A percentile compares a stretch with the other conserved stretches of the same genome.
Conservation (phyloP, 164 flowering plant genomes). For the Amborella trichopoda region DNA sequence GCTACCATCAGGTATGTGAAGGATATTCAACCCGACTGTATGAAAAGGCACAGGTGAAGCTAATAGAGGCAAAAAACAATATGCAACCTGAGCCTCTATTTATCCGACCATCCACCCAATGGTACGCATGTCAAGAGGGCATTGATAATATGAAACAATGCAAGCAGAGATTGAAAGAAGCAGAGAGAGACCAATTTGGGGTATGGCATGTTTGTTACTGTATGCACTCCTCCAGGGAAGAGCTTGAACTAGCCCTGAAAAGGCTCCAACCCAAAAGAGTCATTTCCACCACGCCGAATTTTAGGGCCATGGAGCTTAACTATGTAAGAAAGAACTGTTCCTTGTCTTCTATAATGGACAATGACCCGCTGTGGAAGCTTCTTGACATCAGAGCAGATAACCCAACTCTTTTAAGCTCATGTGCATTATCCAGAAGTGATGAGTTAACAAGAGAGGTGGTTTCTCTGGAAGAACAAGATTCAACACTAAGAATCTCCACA, state of each 20-base stretch:
- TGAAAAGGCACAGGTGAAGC: conserved; percentile 51
- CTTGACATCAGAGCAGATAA: conserved; percentile 30
- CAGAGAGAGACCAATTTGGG: conserved; percentile 57
- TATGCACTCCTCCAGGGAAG: conserved; percentile 77
- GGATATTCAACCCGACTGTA: conserved; percentile 53
- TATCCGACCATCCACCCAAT: conserved; percentile 79
- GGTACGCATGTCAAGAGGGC: conserved; percentile 59
- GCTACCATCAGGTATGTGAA: conserved; percentile 34
- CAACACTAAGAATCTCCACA: no score
- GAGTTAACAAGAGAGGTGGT: no score
- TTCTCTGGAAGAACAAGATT: no score
- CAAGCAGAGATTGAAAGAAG: conserved; percentile 29
- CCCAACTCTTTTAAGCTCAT: conserved; percentile 3
- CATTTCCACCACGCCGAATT: conserved; percentile 66
- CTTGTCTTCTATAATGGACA: conserved; percentile 14
- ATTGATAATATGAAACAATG: conserved; percentile 17
- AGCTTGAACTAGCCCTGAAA: conserved; percentile 74
- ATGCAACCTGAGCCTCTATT: conserved; percentile 64
- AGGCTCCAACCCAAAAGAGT: conserved; percentile 72
- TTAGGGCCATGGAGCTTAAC: conserved; percentile 65
- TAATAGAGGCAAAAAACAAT: conserved; percentile 38
- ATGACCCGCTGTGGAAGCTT: conserved; percentile 60
- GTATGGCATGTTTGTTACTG: conserved; percentile 91
- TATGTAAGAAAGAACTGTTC: conserved; percentile 52
- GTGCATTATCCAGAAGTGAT: no score